Conservation (phyloP, 2,329 filamentous ascomycete genomes). For the Aspergillus chevalieri region DNA sequence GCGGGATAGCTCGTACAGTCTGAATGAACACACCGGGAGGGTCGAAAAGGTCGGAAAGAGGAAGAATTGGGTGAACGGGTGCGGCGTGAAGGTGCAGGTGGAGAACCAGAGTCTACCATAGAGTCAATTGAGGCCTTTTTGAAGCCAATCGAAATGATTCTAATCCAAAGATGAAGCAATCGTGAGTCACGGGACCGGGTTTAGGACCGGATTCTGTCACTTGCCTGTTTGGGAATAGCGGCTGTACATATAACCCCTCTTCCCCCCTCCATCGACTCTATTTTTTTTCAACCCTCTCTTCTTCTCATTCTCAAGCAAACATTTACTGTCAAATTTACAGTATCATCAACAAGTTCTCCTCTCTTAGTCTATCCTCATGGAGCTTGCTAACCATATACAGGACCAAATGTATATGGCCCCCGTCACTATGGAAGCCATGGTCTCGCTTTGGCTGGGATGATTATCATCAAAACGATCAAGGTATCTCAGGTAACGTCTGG, state of each 20-base stretch:
- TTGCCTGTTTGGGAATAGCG: neutral
- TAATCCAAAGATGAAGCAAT: too few species aligned
- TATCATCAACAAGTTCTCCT: conserved; percentile 13
- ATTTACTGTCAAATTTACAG: neutral
- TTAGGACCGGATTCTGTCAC: neutral
- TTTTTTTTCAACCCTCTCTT: conserved; percentile 6
- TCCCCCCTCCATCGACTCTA: conserved; percentile 6
- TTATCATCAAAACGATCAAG: conserved; percentile 39
- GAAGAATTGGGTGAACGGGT: conserved; percentile 50
- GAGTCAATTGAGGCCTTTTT: neutral
- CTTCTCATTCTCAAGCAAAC: neutral
- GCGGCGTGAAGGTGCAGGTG: conserved; percentile 37
- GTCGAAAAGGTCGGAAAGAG: conserved; percentile 54
- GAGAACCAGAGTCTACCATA: conserved; percentile 17
- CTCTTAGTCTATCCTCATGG: conserved; percentile 4
- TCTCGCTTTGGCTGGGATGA: conserved; percentile 32
- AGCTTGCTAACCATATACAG: neutral
- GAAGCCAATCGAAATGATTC: neutral
- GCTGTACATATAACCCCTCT: conserved; percentile 6
- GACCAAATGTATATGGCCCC: neutral
- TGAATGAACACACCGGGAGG: conserved; percentile 37
- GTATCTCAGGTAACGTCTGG: conserved; percentile 44
- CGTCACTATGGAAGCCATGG: conserved; percentile 32
- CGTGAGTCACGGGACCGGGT: too few species aligned
- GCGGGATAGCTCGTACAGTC: conserved; percentile 26